Evolutionary conservation across 176 grass and related monocot species (phyloP).

Genomic region (Aegilops sharonensis): DNA sequence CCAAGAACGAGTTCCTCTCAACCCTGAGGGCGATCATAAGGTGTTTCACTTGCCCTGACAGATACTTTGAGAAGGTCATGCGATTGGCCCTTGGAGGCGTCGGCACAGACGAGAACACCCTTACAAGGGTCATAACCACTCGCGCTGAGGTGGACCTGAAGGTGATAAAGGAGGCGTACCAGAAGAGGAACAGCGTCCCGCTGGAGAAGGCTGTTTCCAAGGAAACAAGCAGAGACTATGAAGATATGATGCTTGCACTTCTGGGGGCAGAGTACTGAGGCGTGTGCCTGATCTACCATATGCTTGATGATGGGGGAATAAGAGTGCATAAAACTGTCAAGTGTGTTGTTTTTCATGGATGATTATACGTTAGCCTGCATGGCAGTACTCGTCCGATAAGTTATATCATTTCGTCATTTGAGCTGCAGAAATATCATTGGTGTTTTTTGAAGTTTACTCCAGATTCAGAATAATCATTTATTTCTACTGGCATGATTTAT

Average conservation of each 20-base stretch:
- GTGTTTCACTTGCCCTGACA: conserved; percentile 74
- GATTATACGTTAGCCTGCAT: conserved; percentile 25
- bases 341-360: conserved; percentile 25
- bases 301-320: conserved; percentile 18
- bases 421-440: background rate
- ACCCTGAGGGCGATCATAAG: conserved; percentile 63
- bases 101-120: conserved; percentile 74
- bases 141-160: conserved; percentile 80
- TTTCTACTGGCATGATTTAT: background rate
- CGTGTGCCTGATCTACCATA: background rate
- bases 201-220: conserved; percentile 61
- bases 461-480: background rate
- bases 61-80: conserved; percentile 78
- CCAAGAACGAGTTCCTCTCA: conserved; percentile 73
- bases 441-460: background rate
- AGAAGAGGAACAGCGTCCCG: conserved; percentile 80
- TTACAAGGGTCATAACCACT: conserved; percentile 75
- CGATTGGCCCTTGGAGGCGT: conserved; percentile 52
- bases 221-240: conserved; percentile 79
- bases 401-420: background rate
- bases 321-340: background rate
- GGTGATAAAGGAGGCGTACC: conserved; percentile 68
- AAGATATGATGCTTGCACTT: conserved; percentile 67
- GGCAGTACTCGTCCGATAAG: conserved; percentile 14
- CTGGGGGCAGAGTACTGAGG: conserved; percentile 54